These are phyloP conservation scores for Ceraceosorus guamensis DNA, from an alignment of 1,284 basidiomycete genomes.

Conservation along the genomic window DNA sequence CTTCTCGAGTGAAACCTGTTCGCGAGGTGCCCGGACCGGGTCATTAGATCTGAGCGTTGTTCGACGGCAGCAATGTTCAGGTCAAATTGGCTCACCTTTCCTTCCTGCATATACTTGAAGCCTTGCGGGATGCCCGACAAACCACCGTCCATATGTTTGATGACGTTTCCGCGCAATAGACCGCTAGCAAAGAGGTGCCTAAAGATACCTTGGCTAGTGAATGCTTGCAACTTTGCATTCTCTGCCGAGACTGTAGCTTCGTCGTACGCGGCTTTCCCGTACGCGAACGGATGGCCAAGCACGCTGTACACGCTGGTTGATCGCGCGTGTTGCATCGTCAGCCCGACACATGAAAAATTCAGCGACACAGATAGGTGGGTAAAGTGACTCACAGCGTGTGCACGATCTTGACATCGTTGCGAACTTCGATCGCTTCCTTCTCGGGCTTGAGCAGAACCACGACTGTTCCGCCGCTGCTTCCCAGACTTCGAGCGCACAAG, in stretches of 20 bases:
- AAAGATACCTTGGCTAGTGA: constrained; percentile 19
- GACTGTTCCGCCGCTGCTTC: constrained; percentile 22
- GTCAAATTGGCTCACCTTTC: not conserved
- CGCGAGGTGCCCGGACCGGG: too few species aligned
- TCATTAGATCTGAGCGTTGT: too few species aligned
- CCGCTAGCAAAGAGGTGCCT: constrained; percentile 23
- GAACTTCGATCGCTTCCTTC: constrained; percentile 25
- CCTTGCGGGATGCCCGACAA: constrained; percentile 8
- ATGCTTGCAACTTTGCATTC: constrained; percentile 12
- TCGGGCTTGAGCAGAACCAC: constrained; percentile 35
- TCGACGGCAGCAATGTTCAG: too few species aligned
- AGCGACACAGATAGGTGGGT: not conserved
- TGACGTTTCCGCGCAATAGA: constrained; percentile 30
- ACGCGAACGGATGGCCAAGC: constrained; percentile 26
- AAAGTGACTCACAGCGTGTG: constrained; percentile 7
- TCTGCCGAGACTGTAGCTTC: constrained; percentile 19
- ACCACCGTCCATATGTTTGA: constrained; percentile 30
- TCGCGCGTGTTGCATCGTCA: not conserved
- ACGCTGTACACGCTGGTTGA: constrained; percentile 24
- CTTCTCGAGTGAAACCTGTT: too few species aligned
- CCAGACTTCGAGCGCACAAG: constrained; percentile 27
- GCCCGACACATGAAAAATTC: not conserved
- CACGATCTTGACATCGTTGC: constrained; percentile 33
- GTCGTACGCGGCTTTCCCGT: constrained; percentile 25
- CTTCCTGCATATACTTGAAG: not conserved